These are phyloP conservation scores for Populus ilicifolia DNA, from an alignment of 345 rosid species.

Conservation along the genomic window DNA sequence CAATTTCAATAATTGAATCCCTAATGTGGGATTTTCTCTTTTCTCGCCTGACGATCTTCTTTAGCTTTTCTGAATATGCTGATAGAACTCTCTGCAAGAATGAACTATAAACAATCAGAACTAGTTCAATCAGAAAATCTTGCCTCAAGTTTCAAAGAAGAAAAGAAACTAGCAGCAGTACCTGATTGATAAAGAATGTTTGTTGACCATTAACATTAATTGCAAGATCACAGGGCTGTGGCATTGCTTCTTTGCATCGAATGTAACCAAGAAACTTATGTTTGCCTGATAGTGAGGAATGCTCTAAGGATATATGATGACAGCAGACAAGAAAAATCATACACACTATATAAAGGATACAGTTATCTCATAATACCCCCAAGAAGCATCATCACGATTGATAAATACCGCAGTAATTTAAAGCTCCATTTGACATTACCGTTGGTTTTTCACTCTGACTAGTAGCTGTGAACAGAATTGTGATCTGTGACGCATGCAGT, in stretches of 20 bases:
- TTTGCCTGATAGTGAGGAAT: not conserved
- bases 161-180: slow-evolving; percentile 12
- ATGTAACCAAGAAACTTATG: not conserved
- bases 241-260: slow-evolving; percentile 34
- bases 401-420: not conserved
- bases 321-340: not conserved
- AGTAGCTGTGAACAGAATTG: not conserved
- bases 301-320: not conserved
- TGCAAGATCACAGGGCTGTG: slow-evolving; percentile 43
- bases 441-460: not conserved
- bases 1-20: slow-evolving; percentile 34
- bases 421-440: not conserved
- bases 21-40: slow-evolving; percentile 42
- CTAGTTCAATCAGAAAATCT: not conserved
- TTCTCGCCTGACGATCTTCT: slow-evolving; percentile 46
- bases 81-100: slow-evolving; percentile 48
- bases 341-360: not conserved
- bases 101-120: not conserved
- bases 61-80: slow-evolving; percentile 51
- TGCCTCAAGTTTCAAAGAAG: not conserved
- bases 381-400: not conserved
- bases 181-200: slow-evolving; percentile 56
- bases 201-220: slow-evolving; percentile 41
- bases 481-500: not conserved
- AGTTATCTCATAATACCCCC: not conserved